These are phyloP conservation scores for Coniophora puteana DNA, from an alignment of 1,284 basidiomycete genomes.

Conservation along the genomic window DNA sequence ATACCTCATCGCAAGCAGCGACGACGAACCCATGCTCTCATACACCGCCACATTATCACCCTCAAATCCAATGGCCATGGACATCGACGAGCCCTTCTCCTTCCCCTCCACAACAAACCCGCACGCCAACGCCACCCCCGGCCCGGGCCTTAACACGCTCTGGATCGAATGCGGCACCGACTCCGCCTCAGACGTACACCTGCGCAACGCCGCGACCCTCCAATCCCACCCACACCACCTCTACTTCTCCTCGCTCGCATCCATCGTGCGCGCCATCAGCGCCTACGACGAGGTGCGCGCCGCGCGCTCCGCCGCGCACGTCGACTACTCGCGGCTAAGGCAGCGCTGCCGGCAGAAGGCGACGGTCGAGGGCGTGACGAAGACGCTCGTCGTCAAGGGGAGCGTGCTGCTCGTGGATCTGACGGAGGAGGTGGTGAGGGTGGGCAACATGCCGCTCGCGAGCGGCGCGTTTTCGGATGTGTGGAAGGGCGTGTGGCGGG, in stretches of 20 bases:
- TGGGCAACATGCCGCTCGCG: slow-evolving; percentile 36
- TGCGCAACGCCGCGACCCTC: slow-evolving; percentile 53
- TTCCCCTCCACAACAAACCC: too few relatives aligned
- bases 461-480: slow-evolving; percentile 57
- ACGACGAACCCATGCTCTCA: slow-evolving; percentile 12
- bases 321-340: slow-evolving; percentile 50
- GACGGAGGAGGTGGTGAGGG: slow-evolving; percentile 45
- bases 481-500: slow-evolving; percentile 53
- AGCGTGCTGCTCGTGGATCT: slow-evolving; percentile 46
- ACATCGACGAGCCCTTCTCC: too few relatives aligned
- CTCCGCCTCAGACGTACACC: slow-evolving; percentile 44
- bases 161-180: slow-evolving; percentile 45
- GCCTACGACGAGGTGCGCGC: slow-evolving; percentile 51
- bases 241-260: slow-evolving; percentile 48
- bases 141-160: slow-evolving; percentile 9
- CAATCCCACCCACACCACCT: slow-evolving; percentile 43
- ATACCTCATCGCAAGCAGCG: slow-evolving; percentile 38
- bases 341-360: slow-evolving; percentile 53
- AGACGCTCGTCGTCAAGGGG: slow-evolving; percentile 48
- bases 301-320: slow-evolving; percentile 38
- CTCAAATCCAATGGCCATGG: too few relatives aligned
- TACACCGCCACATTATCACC: too few relatives aligned
- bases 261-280: slow-evolving; percentile 45
- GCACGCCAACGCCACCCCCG: background rate
- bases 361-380: slow-evolving; percentile 48